Percentiles rank a stretch among this genome's conserved stretches.
Conservation (phyloP, 2,329 filamentous ascomycete genomes). For the Sporothrix brasiliensis region DNA sequence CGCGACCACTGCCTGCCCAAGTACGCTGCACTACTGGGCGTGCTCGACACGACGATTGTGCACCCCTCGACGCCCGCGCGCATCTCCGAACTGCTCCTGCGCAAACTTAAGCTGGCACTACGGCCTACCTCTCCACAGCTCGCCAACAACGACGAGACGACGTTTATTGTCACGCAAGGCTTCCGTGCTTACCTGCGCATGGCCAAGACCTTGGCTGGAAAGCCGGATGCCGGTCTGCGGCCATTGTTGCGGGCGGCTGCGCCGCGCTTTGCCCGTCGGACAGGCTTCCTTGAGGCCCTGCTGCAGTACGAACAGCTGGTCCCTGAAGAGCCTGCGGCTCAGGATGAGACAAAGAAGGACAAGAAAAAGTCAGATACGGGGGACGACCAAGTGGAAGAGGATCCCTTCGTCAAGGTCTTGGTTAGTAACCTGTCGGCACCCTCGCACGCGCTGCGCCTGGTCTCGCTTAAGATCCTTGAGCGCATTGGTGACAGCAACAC, state of each 20-base stretch:
- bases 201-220: conserved; percentile 57
- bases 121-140: conserved; percentile 59
- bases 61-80: conserved; percentile 68
- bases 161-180: conserved; percentile 74
- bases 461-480: conserved; percentile 70
- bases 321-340: conserved; percentile 2
- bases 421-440: conserved; percentile 74
- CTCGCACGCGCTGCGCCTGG: conserved; percentile 72
- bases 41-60: conserved; percentile 63
- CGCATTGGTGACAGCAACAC: conserved; percentile 23
- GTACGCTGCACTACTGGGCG: conserved; percentile 67
- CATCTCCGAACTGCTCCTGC: conserved; percentile 66
- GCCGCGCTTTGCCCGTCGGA: conserved; percentile 64
- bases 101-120: conserved; percentile 67
- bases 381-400: conserved; percentile 53
- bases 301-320: conserved; percentile 56
- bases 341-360: conserved; percentile 20
- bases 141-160: conserved; percentile 61
- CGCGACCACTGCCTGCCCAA: conserved; percentile 66
- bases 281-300: conserved; percentile 67
- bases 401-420: conserved; percentile 65
- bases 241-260: conserved; percentile 67
- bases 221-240: conserved; percentile 63
- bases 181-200: conserved; percentile 73
- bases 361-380: conserved; percentile 36